These are phyloP conservation scores for Phytophthora vignae DNA, from an alignment of 352 stramenopile genomes.

Conservation along the genomic window DNA sequence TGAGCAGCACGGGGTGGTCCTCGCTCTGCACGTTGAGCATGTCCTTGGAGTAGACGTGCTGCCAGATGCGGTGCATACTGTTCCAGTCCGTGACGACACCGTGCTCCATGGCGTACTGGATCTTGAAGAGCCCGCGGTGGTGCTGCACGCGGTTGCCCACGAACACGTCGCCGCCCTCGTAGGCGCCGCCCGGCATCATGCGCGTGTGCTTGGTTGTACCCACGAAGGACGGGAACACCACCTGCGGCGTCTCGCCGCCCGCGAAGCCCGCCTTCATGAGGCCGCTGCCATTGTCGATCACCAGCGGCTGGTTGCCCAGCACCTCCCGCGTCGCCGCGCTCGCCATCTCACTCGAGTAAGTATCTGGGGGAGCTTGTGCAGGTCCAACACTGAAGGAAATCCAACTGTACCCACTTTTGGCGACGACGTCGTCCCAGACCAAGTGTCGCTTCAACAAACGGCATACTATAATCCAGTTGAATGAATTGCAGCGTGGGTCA, in stretches of 20 bases:
- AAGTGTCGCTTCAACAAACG: background rate
- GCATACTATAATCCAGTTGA: no score
- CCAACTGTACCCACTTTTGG: background rate
- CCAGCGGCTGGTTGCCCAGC: constrained; percentile 87
- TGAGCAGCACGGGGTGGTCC: constrained; percentile 87
- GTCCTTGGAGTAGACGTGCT: constrained; percentile 91
- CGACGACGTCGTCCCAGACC: background rate
- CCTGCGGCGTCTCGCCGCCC: constrained; percentile 76
- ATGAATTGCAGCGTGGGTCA: background rate
- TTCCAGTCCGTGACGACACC: constrained; percentile 89
- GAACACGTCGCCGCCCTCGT: constrained; percentile 78
- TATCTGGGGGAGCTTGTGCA: no score
- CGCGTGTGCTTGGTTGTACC: constrained; percentile 80
- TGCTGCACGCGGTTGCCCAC: constrained; percentile 83
- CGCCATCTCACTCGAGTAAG: constrained; percentile 44
- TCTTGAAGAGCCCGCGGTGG: constrained; percentile 83
- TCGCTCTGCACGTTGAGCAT: constrained; percentile 90
- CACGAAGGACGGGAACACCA: constrained; percentile 82
- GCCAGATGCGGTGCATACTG: constrained; percentile 90
- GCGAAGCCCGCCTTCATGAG: constrained; percentile 87
- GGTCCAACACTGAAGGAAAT: no score
- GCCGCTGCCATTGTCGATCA: constrained; percentile 90
- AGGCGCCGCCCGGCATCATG: constrained; percentile 87
- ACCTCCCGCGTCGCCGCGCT: constrained; percentile 42
- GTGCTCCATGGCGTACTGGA: constrained; percentile 90